A percentile compares a stretch with the other conserved stretches of the same genome.
Conservation (phyloP, 345 rosid species). For the Limnanthes douglasii region DNA sequence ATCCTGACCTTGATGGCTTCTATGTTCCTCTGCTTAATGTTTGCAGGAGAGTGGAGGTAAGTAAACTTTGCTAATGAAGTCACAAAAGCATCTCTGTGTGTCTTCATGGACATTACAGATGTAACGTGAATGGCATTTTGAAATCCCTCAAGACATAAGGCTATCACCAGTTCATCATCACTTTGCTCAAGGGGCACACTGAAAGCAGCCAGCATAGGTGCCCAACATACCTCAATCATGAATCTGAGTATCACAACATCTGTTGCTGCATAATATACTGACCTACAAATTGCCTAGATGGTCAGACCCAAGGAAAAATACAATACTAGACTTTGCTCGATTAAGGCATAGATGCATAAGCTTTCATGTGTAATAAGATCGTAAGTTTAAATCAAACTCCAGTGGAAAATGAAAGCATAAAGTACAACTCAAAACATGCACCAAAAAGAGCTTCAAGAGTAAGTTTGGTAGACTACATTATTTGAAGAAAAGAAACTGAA, state of each 20-base stretch:
- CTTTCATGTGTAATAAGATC: too few relatives aligned
- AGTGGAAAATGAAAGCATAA: neutral
- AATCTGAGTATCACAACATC: slow-evolving; percentile 92
- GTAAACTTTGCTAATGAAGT: slow-evolving; percentile 98
- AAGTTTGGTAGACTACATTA: too few relatives aligned
- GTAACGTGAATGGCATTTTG: slow-evolving; percentile 90
- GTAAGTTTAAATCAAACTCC: too few relatives aligned
- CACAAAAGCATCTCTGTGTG: slow-evolving; percentile 99
- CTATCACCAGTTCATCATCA: slow-evolving; percentile 76
- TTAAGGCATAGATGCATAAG: too few relatives aligned
- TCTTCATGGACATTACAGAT: slow-evolving; percentile 98
- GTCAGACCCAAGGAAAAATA: slow-evolving; percentile 11
- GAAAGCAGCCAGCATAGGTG: slow-evolving; percentile 99
- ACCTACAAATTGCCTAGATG: slow-evolving; percentile 49
- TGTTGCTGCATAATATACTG: slow-evolving; percentile 97
- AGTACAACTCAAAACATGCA: neutral
- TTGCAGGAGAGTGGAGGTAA: slow-evolving; percentile 96
- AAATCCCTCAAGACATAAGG: slow-evolving; percentile 91
- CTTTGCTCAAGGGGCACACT: slow-evolving; percentile 99
- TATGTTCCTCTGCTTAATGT: slow-evolving; percentile 85
- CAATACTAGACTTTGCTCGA: too few relatives aligned
- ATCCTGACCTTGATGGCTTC: slow-evolving; percentile 78
- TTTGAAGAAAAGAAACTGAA: slow-evolving; percentile 3
- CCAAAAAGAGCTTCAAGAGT: too few relatives aligned
- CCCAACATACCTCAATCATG: slow-evolving; percentile 99